Base-by-base conservation (phyloP, 208 protist species). In the Leishmania gerbilli region DNA sequence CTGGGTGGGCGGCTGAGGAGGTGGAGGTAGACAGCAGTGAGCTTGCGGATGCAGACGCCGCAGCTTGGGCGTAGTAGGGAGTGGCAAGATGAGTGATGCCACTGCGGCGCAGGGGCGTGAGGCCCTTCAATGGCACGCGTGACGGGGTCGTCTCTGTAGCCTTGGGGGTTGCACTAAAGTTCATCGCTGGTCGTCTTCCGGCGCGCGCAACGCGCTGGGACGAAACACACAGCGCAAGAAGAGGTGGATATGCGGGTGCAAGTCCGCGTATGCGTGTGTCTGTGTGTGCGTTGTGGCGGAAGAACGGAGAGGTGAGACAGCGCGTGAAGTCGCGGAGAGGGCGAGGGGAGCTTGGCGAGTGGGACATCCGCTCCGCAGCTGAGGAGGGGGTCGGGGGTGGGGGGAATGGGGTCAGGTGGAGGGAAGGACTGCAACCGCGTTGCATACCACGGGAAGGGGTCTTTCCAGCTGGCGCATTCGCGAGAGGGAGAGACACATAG, bases 1-100 rank as follows among this genome's bases (percentile, higher is more conserved):
- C 27, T 40, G 40, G 37, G 67, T 71, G 67, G 67, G 40, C 37
- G 6, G 24, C 37, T 42, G 67, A 71, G 49, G 31, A 21, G 3
- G 71, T 56, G 8, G 47, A 56, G 11, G 71, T 75, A 40, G 19
- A 51, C 24, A 75, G 27, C 40, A 56, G 47, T 37, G 47, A 21
- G 0, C 71, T 31, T 24, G 71, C n/a, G n/a, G 71, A 34, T 58
- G 27, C 47, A 27, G 71, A 74, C 27, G n/a, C 71, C 47, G 47
- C 8, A 19, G 45, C 3, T 56, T 31, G n/a, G 17, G 40, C 47
- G 72, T 58, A 55, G 60, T 40, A 15, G 11, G 80, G 75, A 9
- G 68, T 84, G 51, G 55, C 15, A 51, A 80, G 74, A 17, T 71
- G 74, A 5, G 80, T 84, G 56, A 84, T 84, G 47, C 80, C 76